phyloP scores from a whole-genome alignment of 2,329 filamentous ascomycete species.

The Fusarium camptoceras region DNA sequence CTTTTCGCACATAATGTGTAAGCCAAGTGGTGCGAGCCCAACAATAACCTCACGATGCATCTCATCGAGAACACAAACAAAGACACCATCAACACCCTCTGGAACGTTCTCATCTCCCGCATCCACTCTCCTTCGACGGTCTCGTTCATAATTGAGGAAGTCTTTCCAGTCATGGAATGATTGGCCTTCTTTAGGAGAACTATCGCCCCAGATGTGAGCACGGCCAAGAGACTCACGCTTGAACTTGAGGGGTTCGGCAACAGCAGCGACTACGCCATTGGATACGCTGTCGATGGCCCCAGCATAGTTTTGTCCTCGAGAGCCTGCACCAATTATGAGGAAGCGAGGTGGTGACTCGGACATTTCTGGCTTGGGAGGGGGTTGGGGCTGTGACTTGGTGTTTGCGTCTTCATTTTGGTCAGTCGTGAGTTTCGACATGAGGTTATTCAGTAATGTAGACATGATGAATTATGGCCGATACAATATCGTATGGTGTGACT shows the following conservation, averaged over 20 bases:
- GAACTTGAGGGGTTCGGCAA: conserved; percentile 84
- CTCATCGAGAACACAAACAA: conserved; percentile 83
- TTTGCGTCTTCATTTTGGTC: conserved; percentile 10
- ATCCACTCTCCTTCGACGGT: conserved; percentile 66
- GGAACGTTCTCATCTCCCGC: conserved; percentile 61
- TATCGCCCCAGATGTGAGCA: conserved; percentile 77
- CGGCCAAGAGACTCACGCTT: conserved; percentile 79
- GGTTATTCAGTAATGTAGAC: conserved; percentile 35
- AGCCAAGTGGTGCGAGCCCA: conserved; percentile 73
- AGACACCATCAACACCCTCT: conserved; percentile 70
- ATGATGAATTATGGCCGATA: conserved; percentile 17
- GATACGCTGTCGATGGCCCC: conserved; percentile 72
- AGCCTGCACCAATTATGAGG: conserved; percentile 85
- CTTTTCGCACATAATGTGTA: conserved; percentile 97
- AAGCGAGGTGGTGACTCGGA: conserved; percentile 71
- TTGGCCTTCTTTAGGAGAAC: conserved; percentile 67
- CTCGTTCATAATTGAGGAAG: conserved; percentile 78
- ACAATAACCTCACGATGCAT: conserved; percentile 86
- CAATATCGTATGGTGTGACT: neutral
- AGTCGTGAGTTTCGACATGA: conserved; percentile 36
- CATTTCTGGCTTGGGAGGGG: conserved; percentile 57
- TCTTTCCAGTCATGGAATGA: conserved; percentile 79
- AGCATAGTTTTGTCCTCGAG: conserved; percentile 80
- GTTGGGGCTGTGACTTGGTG: conserved; percentile 36
- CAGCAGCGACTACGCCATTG: conserved; percentile 76